Percentiles rank a stretch among this genome's conserved stretches.
phyloP scores from a whole-genome alignment of 176 grass and related monocot genomes.

The Phoenix roebelenii region DNA sequence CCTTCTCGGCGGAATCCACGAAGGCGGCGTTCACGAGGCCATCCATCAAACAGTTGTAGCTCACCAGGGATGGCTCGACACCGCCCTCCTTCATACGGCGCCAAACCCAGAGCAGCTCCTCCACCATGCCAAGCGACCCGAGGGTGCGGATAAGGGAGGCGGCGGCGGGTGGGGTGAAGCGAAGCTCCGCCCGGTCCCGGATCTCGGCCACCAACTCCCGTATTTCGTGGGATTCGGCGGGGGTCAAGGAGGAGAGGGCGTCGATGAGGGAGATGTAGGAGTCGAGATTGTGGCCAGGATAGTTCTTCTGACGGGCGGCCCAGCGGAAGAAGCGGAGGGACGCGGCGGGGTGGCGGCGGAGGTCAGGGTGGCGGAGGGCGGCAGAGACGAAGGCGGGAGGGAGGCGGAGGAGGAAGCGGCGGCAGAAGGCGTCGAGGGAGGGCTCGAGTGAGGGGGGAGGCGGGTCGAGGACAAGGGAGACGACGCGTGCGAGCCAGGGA shows the following conservation, averaged over 20 bases:
- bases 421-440: conserved; percentile 69
- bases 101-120: conserved; percentile 72
- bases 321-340: conserved; percentile 64
- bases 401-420: conserved; percentile 50
- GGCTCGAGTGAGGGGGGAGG: conserved; percentile 32
- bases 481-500: conserved; percentile 62
- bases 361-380: conserved; percentile 40
- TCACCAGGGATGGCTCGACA: conserved; percentile 54
- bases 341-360: conserved; percentile 30
- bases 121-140: conserved; percentile 46
- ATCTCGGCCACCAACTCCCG: conserved; percentile 45
- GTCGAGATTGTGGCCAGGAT: conserved; percentile 39
- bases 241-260: conserved; percentile 33
- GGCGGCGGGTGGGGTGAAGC: conserved; percentile 24
- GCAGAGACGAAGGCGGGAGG: conserved; percentile 61
- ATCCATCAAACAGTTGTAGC: conserved; percentile 86
- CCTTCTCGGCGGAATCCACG: conserved; percentile 61
- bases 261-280: conserved; percentile 63
- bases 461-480: conserved; percentile 57
- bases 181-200: conserved; percentile 27
- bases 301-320: conserved; percentile 28
- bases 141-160: conserved; percentile 58
- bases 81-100: conserved; percentile 42
- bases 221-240: neutral
- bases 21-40: conserved; percentile 60